A percentile compares a stretch with the other conserved stretches of the same genome.
Evolutionary conservation across 1,284 basidiomycete genomes (phyloP).

Genomic region (Golubevia pallescens): DNA sequence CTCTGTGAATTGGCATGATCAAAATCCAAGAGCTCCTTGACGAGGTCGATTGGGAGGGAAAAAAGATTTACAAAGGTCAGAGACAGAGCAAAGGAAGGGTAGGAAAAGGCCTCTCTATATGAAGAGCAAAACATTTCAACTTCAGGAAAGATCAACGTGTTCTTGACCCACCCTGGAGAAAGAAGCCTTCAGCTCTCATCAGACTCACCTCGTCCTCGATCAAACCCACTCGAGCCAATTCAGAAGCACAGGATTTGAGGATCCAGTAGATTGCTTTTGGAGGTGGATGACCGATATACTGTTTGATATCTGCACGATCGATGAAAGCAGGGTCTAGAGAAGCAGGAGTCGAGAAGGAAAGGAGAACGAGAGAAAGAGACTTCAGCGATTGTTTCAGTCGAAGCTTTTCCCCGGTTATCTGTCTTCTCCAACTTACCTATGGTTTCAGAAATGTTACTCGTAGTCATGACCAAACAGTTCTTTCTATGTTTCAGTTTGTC

Average conservation of each 20-base stretch:
- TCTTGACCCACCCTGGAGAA: no score
- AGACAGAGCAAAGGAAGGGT: no score
- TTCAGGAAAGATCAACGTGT: no score
- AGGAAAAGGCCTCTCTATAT: no score
- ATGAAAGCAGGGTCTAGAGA: conserved; percentile 85
- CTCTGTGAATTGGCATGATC: background rate
- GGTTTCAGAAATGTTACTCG: conserved; percentile 90
- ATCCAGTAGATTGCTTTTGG: conserved; percentile 92
- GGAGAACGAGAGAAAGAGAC: background rate
- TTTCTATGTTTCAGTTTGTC: conserved; percentile 91
- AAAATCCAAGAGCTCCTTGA: background rate
- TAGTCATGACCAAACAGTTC: conserved; percentile 95
- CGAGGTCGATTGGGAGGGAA: no score
- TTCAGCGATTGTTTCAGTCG: background rate
- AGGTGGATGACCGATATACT: conserved; percentile 89
- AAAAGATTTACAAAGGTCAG: background rate
- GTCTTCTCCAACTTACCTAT: conserved; percentile 73
- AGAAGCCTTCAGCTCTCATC: no score
- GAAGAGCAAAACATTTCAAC: no score
- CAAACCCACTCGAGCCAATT: conserved; percentile 79
- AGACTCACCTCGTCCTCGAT: conserved; percentile 70
- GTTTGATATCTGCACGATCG: conserved; percentile 94
- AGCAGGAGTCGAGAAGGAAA: background rate
- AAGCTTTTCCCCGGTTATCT: background rate
- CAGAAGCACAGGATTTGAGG: conserved; percentile 79